These are phyloP conservation scores for Knoxdaviesia proteae DNA, from an alignment of 2,329 filamentous ascomycete species.

Conservation along the genomic window DNA sequence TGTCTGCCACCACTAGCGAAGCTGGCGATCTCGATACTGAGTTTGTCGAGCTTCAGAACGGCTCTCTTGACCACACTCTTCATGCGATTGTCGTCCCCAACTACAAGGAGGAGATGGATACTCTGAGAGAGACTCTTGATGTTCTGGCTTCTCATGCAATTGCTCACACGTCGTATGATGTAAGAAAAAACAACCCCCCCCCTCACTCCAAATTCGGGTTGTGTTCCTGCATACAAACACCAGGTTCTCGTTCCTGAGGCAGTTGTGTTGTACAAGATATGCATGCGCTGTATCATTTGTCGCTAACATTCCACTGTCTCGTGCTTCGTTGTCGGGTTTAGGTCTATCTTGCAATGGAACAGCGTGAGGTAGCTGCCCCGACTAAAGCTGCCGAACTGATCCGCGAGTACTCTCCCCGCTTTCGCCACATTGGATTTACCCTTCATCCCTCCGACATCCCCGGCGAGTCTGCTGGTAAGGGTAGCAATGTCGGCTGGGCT, in stretches of 20 bases:
- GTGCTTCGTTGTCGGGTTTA: too few relatives aligned
- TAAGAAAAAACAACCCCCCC: constrained; percentile 18
- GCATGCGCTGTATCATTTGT: too few relatives aligned
- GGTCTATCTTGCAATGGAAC: constrained; percentile 56
- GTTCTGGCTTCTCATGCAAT: constrained; percentile 47
- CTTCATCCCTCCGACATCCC: constrained; percentile 44
- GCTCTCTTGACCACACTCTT: constrained; percentile 16
- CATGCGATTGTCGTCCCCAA: constrained; percentile 53
- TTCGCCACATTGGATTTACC: constrained; percentile 45
- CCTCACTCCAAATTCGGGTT: too few relatives aligned
- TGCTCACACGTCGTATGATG: constrained; percentile 45
- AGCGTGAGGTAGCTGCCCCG: constrained; percentile 39
- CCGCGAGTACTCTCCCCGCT: constrained; percentile 41
- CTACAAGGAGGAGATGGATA: constrained; percentile 53
- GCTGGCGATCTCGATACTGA: constrained; percentile 24
- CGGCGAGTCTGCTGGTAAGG: constrained; percentile 51
- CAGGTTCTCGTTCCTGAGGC: too few relatives aligned
- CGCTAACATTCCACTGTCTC: too few relatives aligned
- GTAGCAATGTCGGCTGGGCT: constrained; percentile 54
- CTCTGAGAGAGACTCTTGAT: constrained; percentile 44
- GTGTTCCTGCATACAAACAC: too few relatives aligned
- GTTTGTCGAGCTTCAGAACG: too few relatives aligned
- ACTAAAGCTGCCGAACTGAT: constrained; percentile 41
- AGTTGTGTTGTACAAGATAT: too few relatives aligned
- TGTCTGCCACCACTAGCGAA: constrained; percentile 27